Conservation (phyloP, 2,329 filamentous ascomycete genomes). For the Leptographium flavum region DNA sequence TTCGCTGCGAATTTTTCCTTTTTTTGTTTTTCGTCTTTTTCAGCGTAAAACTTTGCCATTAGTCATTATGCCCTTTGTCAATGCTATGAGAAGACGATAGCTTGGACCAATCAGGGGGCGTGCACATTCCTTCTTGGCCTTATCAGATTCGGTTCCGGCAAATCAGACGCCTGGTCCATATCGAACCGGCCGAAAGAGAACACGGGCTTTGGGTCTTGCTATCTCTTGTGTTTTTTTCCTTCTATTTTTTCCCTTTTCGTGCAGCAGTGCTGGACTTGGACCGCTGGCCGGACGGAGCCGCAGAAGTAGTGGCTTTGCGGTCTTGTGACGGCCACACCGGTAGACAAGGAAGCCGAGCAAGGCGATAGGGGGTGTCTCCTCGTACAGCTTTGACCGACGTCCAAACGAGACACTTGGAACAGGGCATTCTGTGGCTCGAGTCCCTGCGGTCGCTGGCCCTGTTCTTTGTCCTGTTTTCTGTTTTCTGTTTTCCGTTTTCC, state of each 20-base stretch:
- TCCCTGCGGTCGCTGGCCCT: too few species aligned
- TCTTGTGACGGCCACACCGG: not conserved
- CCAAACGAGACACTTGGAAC: too few species aligned
- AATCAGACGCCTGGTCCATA: not conserved
- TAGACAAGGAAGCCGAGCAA: not conserved
- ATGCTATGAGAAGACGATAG: slow-evolving; percentile 3
- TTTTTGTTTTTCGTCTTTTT: not conserved
- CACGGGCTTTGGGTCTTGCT: not conserved
- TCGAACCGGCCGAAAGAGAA: not conserved
- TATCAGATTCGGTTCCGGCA: slow-evolving; percentile 10
- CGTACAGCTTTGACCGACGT: too few species aligned
- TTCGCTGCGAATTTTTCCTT: not conserved
- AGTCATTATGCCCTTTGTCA: slow-evolving; percentile 4
- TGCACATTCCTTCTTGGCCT: slow-evolving; percentile 6
- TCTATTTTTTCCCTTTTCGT: not conserved
- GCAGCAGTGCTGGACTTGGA: not conserved
- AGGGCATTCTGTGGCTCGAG: too few species aligned
- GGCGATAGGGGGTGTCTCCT: too few species aligned
- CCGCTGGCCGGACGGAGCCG: not conserved
- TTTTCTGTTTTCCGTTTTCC: too few species aligned
- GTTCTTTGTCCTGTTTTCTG: too few species aligned
- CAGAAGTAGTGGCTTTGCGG: not conserved
- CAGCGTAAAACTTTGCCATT: too few species aligned
- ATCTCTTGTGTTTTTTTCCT: not conserved
- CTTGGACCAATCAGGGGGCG: slow-evolving; percentile 7